Conservation (phyloP, 352 stramenopile genomes). For the Phytophthora macrochlamydospora region DNA sequence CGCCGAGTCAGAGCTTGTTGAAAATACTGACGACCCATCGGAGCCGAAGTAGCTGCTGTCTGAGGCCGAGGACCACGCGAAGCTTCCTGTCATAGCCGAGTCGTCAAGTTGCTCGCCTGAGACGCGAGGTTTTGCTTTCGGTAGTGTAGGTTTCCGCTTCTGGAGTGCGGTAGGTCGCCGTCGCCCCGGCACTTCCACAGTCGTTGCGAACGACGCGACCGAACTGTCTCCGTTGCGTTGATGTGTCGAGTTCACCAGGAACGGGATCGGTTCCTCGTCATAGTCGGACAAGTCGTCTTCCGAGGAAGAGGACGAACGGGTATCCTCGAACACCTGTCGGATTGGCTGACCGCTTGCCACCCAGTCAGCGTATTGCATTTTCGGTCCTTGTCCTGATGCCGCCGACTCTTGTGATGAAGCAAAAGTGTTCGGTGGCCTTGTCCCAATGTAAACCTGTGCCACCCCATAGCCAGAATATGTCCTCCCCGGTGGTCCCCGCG, state of each 20-base stretch:
- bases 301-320: background rate
- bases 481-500: background rate
- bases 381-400: background rate
- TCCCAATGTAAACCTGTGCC: background rate
- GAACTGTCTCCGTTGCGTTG: background rate
- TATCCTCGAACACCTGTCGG: background rate
- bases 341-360: background rate
- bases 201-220: background rate
- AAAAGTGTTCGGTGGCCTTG: background rate
- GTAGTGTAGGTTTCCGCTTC: background rate
- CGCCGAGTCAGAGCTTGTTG: slow-evolving; percentile 41
- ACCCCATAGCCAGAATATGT: background rate
- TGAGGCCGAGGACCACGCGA: slow-evolving; percentile 25
- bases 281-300: background rate
- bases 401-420: background rate
- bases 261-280: background rate
- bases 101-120: background rate
- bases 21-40: slow-evolving; percentile 44
- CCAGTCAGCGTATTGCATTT: background rate
- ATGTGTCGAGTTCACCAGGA: background rate
- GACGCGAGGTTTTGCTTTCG: background rate
- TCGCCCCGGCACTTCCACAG: background rate
- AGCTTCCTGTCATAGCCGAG: slow-evolving; percentile 21
- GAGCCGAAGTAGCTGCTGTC: slow-evolving; percentile 37
- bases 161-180: slow-evolving; percentile 7